Evolutionary conservation across 805 yeast species (phyloP).

Genomic region (Tetrapisispora fleetii): DNA sequence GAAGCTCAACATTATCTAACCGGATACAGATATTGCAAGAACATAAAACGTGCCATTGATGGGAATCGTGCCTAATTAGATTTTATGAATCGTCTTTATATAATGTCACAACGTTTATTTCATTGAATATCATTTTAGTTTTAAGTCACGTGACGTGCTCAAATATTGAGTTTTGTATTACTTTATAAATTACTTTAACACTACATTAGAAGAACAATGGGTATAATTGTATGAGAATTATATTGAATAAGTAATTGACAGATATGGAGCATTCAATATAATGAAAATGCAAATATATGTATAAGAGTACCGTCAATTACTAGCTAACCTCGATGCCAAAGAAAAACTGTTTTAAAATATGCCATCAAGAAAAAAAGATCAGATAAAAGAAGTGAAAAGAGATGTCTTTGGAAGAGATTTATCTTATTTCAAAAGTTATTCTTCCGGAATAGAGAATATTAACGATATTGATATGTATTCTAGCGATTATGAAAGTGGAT

Average conservation of each 20-base stretch:
- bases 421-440: conserved; percentile 20
- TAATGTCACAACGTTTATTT: too few relatives aligned
- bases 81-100: too few relatives aligned
- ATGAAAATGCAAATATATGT: not conserved
- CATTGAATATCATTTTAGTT: too few relatives aligned
- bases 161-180: not conserved
- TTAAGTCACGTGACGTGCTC: not conserved
- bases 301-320: not conserved
- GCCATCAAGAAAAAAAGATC: conserved; percentile 5
- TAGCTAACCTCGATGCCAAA: not conserved
- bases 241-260: not conserved
- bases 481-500: conserved; percentile 66
- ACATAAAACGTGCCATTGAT: too few relatives aligned
- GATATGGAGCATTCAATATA: not conserved
- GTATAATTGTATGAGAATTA: not conserved
- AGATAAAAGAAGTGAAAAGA: conserved; percentile 24
- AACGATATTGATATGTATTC: conserved; percentile 30
- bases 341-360: not conserved
- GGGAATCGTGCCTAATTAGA: too few relatives aligned
- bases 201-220: not conserved
- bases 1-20: too few relatives aligned
- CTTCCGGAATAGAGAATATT: conserved; percentile 7
- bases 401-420: conserved; percentile 60
- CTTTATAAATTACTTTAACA: not conserved
- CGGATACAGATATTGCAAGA: too few relatives aligned